Base-by-base conservation (phyloP, 371 early-diverging fungal species). In the Nematocida ausubeli region DNA sequence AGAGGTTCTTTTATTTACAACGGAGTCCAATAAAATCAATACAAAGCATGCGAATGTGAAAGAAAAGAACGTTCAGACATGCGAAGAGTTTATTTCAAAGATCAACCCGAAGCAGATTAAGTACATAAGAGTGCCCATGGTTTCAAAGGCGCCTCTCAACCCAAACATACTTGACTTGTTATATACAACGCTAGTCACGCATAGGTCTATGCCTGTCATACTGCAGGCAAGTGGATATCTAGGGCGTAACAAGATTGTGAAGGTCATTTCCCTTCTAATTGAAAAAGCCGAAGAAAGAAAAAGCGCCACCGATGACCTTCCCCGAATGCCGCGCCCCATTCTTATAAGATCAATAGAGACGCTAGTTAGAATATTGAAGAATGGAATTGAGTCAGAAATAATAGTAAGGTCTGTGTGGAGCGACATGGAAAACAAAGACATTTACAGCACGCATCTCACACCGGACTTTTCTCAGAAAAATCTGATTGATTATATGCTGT, bases 201-300 rank as follows among this genome's bases (percentile, higher is more conserved):
- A 47, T 14, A 51, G 39, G 4, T 19, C 19, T 6, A 9, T 19
- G 19, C 78, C 55, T 3, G 28, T 75, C 7, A 35, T 75, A 16
- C 35, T 75, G 34, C 78, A 75, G 51, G 78, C 78, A 12, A 75
- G 67, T 6, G 65, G 78, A 2, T 75, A 50, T 24, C 24, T 47
- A 39, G 78, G 78, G 16, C 14, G 78, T 49, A 47, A 42, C 19
- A 30, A 37, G n/a, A 63, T n/a, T 7, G 37, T 34, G 1, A 30
- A 50, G 22, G 34, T 57, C 12, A 54, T 75, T 14, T 67, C 32
- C 0, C 19, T 51, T 28, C 4, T 64, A 5, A 55, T 75, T 6
- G 52, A 28, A 32, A 12, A 22, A 1, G 39, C 68, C 19, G 14
- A 35, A 12, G 34, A 30, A 5, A 35, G 28, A 12, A 30, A 16